Base-by-base conservation (phyloP, 257 asterid species). In the Solanum tacnaense region DNA sequence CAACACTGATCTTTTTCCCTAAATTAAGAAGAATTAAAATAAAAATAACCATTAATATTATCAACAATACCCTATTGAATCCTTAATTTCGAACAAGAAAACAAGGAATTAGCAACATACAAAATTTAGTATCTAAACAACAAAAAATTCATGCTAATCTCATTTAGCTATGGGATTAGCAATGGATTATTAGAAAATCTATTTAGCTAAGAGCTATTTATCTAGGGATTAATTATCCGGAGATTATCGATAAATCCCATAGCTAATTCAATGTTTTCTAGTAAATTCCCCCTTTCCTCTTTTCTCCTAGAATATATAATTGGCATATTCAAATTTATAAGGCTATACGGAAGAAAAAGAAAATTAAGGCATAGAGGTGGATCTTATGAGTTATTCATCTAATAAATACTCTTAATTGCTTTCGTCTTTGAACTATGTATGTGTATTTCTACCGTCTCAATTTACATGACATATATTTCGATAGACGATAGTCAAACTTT, bases 1-100 rank as follows among this genome's bases (percentile, higher is more conserved):
- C 1, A 91, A 84, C 58, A 87, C 90, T 0, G 95, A 88, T 9
- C 93, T 89, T 84, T 95, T 95, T 18, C 94, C 96, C 98, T 95
- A 72, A 1, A 62, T 25, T 46, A 16, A n/a, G 7, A 34, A 88
- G 10, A 27, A 44, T 41, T 65, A 65, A n/a, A n/a, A n/a, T n/a
- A 62, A 65, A 65, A 0, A n/a, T 65, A 65, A 11, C 32, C 72
- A 27, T 65, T 65, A 0, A 65, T 56, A 56, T 56, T n/a, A 65
- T 65, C 27, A 65, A 13, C 72, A n/a, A 60, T 20, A 9, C 21
- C 35, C 1, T 39, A 38, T 36, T 34, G 9, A 76, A 46, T 16
- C 25, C 44, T 27, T 68, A 23, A 62, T 62, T 62, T 62, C 71
- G n/a, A 62, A 62, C 15, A 2, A 62, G 15, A 23, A 62, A 62